phyloP scores from a whole-genome alignment of 169 alveolate genomes.

The Theileria equi region DNA sequence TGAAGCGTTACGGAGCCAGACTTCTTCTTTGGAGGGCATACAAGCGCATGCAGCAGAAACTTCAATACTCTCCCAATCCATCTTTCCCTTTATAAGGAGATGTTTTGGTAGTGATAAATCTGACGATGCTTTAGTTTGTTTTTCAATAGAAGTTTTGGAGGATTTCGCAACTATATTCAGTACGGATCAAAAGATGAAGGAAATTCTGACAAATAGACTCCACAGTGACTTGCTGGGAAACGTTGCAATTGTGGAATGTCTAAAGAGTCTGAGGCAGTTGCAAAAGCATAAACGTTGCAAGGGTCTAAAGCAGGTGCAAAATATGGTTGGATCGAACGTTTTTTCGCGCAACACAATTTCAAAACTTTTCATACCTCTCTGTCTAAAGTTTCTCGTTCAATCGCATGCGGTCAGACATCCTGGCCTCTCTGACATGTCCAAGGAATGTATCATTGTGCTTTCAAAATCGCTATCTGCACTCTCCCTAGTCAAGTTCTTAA shows the following conservation, averaged over 20 bases:
- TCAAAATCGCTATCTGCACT: neutral
- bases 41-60: neutral
- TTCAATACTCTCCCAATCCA: slow-evolving; percentile 6
- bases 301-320: slow-evolving; percentile 35
- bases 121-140: slow-evolving; percentile 10
- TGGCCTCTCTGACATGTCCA: slow-evolving; percentile 19
- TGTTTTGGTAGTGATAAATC: slow-evolving; percentile 1
- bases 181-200: neutral
- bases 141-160: slow-evolving; percentile 44
- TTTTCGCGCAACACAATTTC: slow-evolving; percentile 11
- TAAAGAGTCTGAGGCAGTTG: slow-evolving; percentile 15
- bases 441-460: slow-evolving; percentile 20
- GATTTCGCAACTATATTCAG: slow-evolving; percentile 14
- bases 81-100: slow-evolving; percentile 38
- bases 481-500: slow-evolving; percentile 22
- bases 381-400: slow-evolving; percentile 27
- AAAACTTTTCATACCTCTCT: slow-evolving; percentile 32
- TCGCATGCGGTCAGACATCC: slow-evolving; percentile 5
- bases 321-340: slow-evolving; percentile 8
- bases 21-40: neutral
- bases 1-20: neutral
- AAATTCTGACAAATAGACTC: neutral
- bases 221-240: slow-evolving; percentile 44
- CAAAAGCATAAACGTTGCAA: slow-evolving; percentile 36
- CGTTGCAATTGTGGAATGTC: slow-evolving; percentile 17